Evolutionary conservation across 1,139 yeast genomes (phyloP), one percentile per base, ranked within the genome.

Genomic region (Debaryomycetaceae sp.): DNA sequence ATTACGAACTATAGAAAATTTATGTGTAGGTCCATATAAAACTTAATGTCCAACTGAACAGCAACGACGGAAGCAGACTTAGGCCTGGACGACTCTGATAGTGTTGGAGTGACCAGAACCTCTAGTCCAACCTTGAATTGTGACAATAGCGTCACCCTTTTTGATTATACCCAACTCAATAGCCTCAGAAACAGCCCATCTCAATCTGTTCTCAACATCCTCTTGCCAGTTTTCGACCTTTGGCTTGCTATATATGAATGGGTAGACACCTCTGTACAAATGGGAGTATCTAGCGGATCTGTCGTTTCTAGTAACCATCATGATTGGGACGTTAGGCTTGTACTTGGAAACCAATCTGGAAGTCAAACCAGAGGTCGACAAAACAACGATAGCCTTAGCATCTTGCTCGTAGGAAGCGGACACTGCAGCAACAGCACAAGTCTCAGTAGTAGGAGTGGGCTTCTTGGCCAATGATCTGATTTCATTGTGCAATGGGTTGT

Each of bases 41-140:
- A 27, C 11, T 8, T 27, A 27, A 27, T 3, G 11, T 7, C 11
- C 11, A 27, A 27, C 31, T 27, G 11, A 27, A 27, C 31, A 3
- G 31, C 11, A 27, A 27, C 23, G 13, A 23, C 14, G 14, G 9
- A 27, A 37, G 31, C 35, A n/a, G 27, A 39, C 33, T 59, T 72
- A 74, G 57, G 79, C 79, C 60, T 72, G 76, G 50, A 76, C 78
- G 58, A 76, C 69, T 81, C 98, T 93, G 72, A 93, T 83, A 55
- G 99, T 93, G 86, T 93, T 93, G 65, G 99, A 87, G 83, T 93
- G 97, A 67, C 99, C 99, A 55, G 91, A 80, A 75, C 99, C 99
- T 70, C 95, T 87, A 65, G 96, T 88, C 95, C 97, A 93, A 70
- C 99, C 99, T 81, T 93, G 99, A 67, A 93, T 87, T 65, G 96